Conservation (phyloP, 352 stramenopile species). For the Chloridella minuta region DNA sequence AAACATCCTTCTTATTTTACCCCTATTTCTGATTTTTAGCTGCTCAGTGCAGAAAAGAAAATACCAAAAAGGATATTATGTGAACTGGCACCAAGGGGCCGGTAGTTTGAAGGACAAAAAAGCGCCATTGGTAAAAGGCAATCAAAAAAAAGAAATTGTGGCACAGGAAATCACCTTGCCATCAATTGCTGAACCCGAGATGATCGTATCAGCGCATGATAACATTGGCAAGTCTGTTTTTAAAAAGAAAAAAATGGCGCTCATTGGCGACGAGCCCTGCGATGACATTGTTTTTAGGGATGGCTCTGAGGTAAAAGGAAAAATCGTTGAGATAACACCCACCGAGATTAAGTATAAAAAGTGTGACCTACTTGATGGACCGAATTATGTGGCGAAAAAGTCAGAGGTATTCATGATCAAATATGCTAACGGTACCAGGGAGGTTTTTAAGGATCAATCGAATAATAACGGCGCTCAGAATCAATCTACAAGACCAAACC, state of each 20-base stretch:
- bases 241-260: neutral
- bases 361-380: neutral
- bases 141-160: neutral
- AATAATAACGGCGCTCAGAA: too few species aligned
- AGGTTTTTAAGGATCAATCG: neutral
- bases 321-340: neutral
- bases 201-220: neutral
- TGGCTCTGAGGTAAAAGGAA: neutral
- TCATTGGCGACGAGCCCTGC: neutral
- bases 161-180: neutral
- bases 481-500: too few species aligned
- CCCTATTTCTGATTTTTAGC: neutral
- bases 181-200: neutral
- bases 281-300: neutral
- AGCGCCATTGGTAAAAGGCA: neutral
- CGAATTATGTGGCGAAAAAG: neutral
- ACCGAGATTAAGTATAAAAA: neutral
- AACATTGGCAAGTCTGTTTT: too few species aligned
- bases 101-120: neutral
- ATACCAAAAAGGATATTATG: neutral
- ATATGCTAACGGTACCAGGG: neutral
- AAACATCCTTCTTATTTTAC: neutral
- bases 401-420: neutral
- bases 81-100: too few species aligned
- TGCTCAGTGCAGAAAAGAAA: neutral